These are phyloP conservation scores for Penicillium sp. DNA, from an alignment of 2,329 filamentous ascomycete genomes.

Conservation along the genomic window DNA sequence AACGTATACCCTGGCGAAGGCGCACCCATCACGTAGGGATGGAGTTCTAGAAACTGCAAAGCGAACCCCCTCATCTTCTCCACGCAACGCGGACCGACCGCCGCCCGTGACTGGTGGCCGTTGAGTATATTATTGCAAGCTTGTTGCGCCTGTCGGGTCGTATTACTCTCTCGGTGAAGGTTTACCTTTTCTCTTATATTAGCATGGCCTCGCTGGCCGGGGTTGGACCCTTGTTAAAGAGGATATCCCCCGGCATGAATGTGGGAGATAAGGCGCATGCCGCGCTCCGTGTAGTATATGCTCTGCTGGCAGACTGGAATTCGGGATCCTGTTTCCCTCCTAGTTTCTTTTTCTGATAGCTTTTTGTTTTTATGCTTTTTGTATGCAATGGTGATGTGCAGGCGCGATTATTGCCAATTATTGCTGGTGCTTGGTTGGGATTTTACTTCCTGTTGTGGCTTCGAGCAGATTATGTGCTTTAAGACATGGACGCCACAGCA, in stretches of 20 bases:
- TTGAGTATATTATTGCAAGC: neutral
- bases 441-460: neutral
- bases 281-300: neutral
- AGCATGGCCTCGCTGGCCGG: neutral
- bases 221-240: neutral
- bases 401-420: neutral
- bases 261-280: neutral
- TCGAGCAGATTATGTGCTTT: neutral
- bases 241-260: constrained; percentile 3
- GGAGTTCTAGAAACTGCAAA: constrained; percentile 6
- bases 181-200: neutral
- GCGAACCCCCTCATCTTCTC: constrained; percentile 13
- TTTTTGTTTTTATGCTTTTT: neutral
- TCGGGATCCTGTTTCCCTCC: neutral
- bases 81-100: constrained; percentile 4
- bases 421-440: neutral
- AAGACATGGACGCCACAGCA: neutral
- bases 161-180: constrained; percentile 1
- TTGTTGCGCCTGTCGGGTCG: constrained; percentile 6
- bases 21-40: constrained; percentile 1
- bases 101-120: neutral
- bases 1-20: constrained; percentile 5
- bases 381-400: neutral
- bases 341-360: neutral
- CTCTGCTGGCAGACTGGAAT: neutral